Conservation (phyloP, 331 rosid species). For the Rhamnella rubrinervis region DNA sequence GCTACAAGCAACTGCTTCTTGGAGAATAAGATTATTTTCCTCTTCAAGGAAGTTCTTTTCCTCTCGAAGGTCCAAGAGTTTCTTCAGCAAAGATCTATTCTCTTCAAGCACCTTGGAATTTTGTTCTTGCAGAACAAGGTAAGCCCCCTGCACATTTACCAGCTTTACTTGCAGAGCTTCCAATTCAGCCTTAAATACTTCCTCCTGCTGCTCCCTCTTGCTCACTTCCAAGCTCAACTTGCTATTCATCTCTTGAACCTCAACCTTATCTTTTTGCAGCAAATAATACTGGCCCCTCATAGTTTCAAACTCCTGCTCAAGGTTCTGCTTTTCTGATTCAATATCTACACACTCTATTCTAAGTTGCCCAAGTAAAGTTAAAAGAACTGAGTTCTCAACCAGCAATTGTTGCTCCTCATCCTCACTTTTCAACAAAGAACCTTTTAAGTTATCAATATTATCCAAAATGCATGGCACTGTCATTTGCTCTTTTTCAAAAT, state of each 20-base stretch:
- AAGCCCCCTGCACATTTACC: slow-evolving; percentile 39
- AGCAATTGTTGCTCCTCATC: slow-evolving; percentile 67
- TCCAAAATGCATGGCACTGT: slow-evolving; percentile 52
- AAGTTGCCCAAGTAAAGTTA: slow-evolving; percentile 59
- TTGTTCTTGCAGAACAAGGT: slow-evolving; percentile 51
- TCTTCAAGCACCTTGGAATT: slow-evolving; percentile 56
- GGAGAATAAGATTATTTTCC: slow-evolving; percentile 54
- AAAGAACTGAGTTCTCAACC: slow-evolving; percentile 67
- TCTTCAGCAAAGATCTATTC: slow-evolving; percentile 51
- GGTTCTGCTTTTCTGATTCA: slow-evolving; percentile 43
- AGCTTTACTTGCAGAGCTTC: slow-evolving; percentile 46
- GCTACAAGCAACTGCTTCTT: slow-evolving; percentile 54
- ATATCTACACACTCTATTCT: slow-evolving; percentile 46
- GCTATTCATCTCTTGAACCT: slow-evolving; percentile 53
- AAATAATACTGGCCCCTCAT: slow-evolving; percentile 38
- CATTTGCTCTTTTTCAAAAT: slow-evolving; percentile 46
- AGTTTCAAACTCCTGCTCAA: slow-evolving; percentile 55
- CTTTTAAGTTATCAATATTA: slow-evolving; percentile 52
- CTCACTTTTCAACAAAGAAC: slow-evolving; percentile 49
- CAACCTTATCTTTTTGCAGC: slow-evolving; percentile 52
- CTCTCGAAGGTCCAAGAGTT: slow-evolving; percentile 50
- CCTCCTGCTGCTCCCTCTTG: slow-evolving; percentile 48
- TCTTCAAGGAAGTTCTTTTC: slow-evolving; percentile 45
- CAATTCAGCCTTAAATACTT: slow-evolving; percentile 42
- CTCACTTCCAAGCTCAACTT: slow-evolving; percentile 52